A percentile compares a stretch with the other conserved stretches of the same genome.
phyloP scores from a whole-genome alignment of 345 rosid species.

The Brassica incana region DNA sequence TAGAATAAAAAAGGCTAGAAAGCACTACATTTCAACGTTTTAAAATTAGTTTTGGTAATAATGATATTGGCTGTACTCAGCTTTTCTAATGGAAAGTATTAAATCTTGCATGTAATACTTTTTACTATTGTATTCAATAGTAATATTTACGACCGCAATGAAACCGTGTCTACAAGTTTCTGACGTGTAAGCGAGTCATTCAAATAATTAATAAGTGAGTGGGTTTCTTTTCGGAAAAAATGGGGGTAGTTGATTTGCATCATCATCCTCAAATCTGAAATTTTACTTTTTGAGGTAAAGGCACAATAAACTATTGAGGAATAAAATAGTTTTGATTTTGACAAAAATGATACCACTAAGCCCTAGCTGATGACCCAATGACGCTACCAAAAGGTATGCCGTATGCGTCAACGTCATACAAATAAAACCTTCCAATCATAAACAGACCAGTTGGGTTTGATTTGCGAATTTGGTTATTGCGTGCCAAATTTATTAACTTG shows the following conservation, averaged over 20 bases:
- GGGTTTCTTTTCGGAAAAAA: neutral
- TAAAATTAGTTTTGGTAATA: neutral
- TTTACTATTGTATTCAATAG: neutral
- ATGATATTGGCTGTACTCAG: neutral
- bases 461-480: conserved; percentile 28
- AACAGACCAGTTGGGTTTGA: conserved; percentile 24
- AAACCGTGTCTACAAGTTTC: conserved; percentile 35
- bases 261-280: conserved; percentile 23
- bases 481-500: conserved; percentile 29
- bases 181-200: conserved; percentile 42
- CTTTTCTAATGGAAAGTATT: neutral
- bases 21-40: conserved; percentile 15
- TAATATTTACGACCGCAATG: conserved; percentile 4
- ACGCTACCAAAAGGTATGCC: conserved; percentile 32
- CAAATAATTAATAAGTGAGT: conserved; percentile 14
- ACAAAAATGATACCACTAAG: conserved; percentile 18
- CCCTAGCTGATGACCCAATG: conserved; percentile 30
- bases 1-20: neutral
- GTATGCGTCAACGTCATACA: conserved; percentile 26
- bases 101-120: neutral
- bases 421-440: conserved; percentile 31
- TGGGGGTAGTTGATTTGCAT: neutral
- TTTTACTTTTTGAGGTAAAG: conserved; percentile 35
- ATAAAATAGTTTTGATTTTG: conserved; percentile 33
- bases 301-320: conserved; percentile 20